Evolutionary conservation across 2,329 filamentous ascomycete species (phyloP).

Genomic region (Trichoderma endophyticum): DNA sequence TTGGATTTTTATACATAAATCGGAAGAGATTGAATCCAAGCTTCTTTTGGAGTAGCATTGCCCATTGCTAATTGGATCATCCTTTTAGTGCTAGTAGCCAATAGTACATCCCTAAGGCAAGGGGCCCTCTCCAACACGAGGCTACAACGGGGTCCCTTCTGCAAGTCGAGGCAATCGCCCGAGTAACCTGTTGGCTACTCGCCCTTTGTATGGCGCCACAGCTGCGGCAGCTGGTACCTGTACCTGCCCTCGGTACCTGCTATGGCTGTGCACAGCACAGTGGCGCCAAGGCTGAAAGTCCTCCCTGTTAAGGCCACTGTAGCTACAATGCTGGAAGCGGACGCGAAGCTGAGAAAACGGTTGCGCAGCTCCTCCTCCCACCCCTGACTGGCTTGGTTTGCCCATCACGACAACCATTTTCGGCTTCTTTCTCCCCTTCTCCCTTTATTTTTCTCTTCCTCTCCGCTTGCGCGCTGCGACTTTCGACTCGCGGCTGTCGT

Average conservation of each 20-base stretch:
- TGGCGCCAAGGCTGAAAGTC: slow-evolving; percentile 12
- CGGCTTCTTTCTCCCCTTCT: slow-evolving; percentile 19
- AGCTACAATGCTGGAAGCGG: slow-evolving; percentile 34
- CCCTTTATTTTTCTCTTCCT: slow-evolving; percentile 22
- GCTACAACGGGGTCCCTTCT: slow-evolving; percentile 2
- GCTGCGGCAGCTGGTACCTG: not conserved
- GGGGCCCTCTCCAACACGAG: slow-evolving; percentile 8
- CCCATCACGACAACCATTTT: slow-evolving; percentile 17
- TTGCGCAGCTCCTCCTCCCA: slow-evolving; percentile 13
- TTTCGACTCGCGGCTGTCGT: slow-evolving; percentile 12
- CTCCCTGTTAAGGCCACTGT: slow-evolving; percentile 37
- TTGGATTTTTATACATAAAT: not conserved
- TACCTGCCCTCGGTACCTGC: not conserved
- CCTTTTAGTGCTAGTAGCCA: slow-evolving; percentile 3
- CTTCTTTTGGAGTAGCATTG: not conserved
- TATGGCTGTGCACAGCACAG: slow-evolving; percentile 15
- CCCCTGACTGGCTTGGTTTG: slow-evolving; percentile 21
- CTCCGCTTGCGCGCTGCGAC: slow-evolving; percentile 15
- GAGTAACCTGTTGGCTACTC: not conserved
- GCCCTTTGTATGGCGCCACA: not conserved
- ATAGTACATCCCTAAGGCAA: not conserved
- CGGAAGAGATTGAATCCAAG: not conserved
- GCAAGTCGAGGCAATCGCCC: not conserved
- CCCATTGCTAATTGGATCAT: not conserved
- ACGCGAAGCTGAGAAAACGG: slow-evolving; percentile 18